Evolutionary conservation across 495 filamentous ascomycete genomes (phyloP).

Genomic region (Penicilliopsis zonata): DNA sequence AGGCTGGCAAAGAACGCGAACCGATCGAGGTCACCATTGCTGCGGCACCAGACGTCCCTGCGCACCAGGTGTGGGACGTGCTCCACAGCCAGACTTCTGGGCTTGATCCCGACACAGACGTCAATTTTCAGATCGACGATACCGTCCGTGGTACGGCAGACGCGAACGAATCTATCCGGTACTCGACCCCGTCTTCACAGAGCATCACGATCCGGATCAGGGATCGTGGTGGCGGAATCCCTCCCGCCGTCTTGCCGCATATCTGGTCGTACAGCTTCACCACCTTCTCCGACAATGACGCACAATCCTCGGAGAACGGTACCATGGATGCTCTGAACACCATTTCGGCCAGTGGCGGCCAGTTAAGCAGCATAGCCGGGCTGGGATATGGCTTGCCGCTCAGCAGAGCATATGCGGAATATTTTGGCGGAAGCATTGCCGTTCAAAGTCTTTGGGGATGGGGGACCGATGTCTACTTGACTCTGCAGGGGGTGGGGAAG

Average conservation of each 20-base stretch:
- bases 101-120: constrained; percentile 15
- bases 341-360: constrained; percentile 55
- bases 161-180: constrained; percentile 23
- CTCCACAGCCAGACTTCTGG: constrained; percentile 1
- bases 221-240: constrained; percentile 88
- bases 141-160: constrained; percentile 17
- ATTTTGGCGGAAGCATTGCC: constrained; percentile 92
- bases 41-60: constrained; percentile 54
- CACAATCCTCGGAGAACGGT: constrained; percentile 23
- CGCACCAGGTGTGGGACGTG: constrained; percentile 4
- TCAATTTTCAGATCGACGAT: constrained; percentile 20
- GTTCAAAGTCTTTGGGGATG: constrained; percentile 93
- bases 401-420: constrained; percentile 90
- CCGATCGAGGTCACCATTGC: constrained; percentile 89
- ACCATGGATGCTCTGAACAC: constrained; percentile 57
- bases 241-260: constrained; percentile 64
- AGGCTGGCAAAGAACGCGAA: constrained; percentile 63
- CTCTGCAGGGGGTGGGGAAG: constrained; percentile 73
- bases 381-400: constrained; percentile 88
- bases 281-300: constrained; percentile 66
- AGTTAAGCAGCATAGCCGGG: constrained; percentile 71
- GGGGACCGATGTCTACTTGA: constrained; percentile 78
- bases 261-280: constrained; percentile 97
- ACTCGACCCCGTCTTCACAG: constrained; percentile 45
- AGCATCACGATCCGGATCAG: constrained; percentile 93